Base-by-base conservation (phyloP, 2,329 filamentous ascomycete species). In the Botryotinia globosa region DNA sequence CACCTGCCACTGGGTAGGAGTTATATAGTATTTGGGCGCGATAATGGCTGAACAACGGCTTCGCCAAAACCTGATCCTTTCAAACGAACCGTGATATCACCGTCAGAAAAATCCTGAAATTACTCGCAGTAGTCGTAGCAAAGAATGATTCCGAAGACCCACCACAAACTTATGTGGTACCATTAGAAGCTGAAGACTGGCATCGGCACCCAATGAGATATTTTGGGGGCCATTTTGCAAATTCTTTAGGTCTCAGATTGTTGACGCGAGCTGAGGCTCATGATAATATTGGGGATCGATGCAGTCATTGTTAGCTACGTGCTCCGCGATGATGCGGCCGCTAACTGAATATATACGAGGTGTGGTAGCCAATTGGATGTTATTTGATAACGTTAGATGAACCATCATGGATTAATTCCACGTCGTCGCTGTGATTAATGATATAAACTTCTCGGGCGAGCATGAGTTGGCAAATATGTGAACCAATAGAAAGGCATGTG, bases 121-220 rank as follows among this genome's bases (percentile, higher is more conserved):
- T 44, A 59, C 45, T 71, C 45, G 54, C 45, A 64, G 25, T 9
- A 39, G 32, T 42, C 37, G 61, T 45, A 66, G 69, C 69, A 66
- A 66, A 54, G 22, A 66, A 66, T 71, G 61, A n/a, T 37, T 22
- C 61, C 37, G 8, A 44, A 34, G 69, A 63, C 54, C 69, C 69
- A 71, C 69, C 44, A 71, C 61, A 59, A 54, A 66, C 61, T 34
- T 66, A 66, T 66, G 69, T 71, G 69, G 62, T 56, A 32, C 42
- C 61, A 59, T 66, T 51, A 32, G 37, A 66, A 37, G 61, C 69
- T 71, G 34, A 32, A 39, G 37, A 58, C 29, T 66, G 37, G 39
- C 63, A 25, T 45, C 51, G 8, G 25, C 37, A 20, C 34, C 48
- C 45, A 71, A 65, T 39, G 9, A 37, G 54, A 44, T 25, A 4